phyloP scores from a whole-genome alignment of 2,329 filamentous ascomycete species.

The Pezicula carpinea region DNA sequence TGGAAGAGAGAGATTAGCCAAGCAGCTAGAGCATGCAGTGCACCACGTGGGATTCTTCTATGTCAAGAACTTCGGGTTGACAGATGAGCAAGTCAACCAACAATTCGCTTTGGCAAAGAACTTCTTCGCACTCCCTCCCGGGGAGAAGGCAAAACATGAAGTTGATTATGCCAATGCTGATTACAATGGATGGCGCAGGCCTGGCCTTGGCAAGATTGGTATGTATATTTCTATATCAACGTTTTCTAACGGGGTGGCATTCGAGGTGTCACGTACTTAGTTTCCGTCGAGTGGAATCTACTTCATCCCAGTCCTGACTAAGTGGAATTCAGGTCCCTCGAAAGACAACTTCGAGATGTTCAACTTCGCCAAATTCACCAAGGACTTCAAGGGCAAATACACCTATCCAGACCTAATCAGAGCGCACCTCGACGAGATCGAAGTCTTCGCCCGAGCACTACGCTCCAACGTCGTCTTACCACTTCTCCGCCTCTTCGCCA shows the following conservation, averaged over 20 bases:
- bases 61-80: conserved; percentile 57
- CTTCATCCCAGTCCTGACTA: too few species aligned
- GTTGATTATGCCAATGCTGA: conserved; percentile 45
- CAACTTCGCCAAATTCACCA: conserved; percentile 55
- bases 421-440: conserved; percentile 49
- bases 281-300: too few species aligned
- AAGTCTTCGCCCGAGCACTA: conserved; percentile 40
- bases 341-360: conserved; percentile 54
- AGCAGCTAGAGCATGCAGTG: conserved; percentile 48
- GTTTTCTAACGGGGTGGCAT: too few species aligned
- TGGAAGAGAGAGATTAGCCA: conserved; percentile 45
- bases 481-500: conserved; percentile 55
- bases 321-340: too few species aligned
- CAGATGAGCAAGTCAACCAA: conserved; percentile 52
- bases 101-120: conserved; percentile 58
- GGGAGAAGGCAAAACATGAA: conserved; percentile 56
- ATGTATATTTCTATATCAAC: not conserved
- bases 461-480: conserved; percentile 53
- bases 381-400: conserved; percentile 34
- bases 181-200: conserved; percentile 52
- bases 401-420: conserved; percentile 42
- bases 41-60: conserved; percentile 55
- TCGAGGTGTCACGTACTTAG: too few species aligned
- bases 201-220: conserved; percentile 27
- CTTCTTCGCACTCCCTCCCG: conserved; percentile 50